Base-by-base conservation (phyloP, 352 stramenopile species). In the Peronospora belbahrii region DNA sequence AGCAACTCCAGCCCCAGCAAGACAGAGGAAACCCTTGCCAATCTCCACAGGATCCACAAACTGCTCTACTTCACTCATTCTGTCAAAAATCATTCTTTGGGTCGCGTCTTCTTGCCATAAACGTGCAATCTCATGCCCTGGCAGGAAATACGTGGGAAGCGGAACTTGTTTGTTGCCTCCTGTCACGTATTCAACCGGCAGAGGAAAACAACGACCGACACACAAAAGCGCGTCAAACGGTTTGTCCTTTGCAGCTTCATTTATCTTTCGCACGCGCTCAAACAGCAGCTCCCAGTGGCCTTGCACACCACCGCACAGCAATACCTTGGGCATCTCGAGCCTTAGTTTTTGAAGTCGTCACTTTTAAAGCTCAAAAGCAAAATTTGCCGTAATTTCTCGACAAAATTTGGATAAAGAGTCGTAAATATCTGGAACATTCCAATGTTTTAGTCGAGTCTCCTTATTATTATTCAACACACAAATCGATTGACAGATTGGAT, bases 301-400 rank as follows among this genome's bases (percentile, higher is more conserved):
- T 30, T 74, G 50, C 30, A 88, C 73, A 11, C 73, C 66, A 0
- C 80, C 80, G 43, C 80, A 82, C 2, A 92, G 67, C 70, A 92
- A 49, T 11, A 92, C 44, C 56, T 89, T 88, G 24, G 71, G 63
- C 80, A 92, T 91, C 17, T 42, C 54, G 19, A n/a, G n/a, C n/a
- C n/a, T n/a, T n/a, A n/a, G n/a, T n/a, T n/a, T n/a, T n/a, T n/a
- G n/a, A n/a, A n/a, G n/a, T n/a, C n/a, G n/a, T n/a, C n/a, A n/a
- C n/a, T n/a, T n/a, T n/a, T n/a, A n/a, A n/a, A n/a, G n/a, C n/a
- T n/a, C n/a, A n/a, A n/a, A n/a, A n/a, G n/a, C n/a, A n/a, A n/a
- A n/a, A n/a, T n/a, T n/a, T n/a, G n/a, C n/a, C n/a, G n/a, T n/a
- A n/a, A n/a, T n/a, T n/a, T n/a, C n/a, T n/a, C n/a, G n/a, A n/a